These are phyloP conservation scores for Metschnikowia similis DNA, from an alignment of 805 yeast genomes.

Conservation along the genomic window DNA sequence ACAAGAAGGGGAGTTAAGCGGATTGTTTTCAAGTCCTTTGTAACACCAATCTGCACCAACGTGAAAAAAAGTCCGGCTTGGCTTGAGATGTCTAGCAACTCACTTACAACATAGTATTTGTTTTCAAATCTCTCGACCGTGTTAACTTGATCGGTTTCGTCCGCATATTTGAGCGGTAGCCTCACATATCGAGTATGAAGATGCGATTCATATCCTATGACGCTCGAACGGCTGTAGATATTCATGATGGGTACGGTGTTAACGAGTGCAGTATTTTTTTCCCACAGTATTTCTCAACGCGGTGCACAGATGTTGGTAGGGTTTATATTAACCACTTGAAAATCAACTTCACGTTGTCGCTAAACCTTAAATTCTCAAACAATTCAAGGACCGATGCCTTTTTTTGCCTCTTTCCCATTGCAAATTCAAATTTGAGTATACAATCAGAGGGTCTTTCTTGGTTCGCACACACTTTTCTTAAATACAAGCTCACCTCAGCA, in stretches of 20 bases:
- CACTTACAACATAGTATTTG: constrained; percentile 11
- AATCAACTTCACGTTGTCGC: background rate
- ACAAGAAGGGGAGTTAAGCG: constrained; percentile 36
- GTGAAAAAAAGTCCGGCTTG: constrained; percentile 15
- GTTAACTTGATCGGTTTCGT: background rate
- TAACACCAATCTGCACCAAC: constrained; percentile 21
- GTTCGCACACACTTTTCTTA: constrained; percentile 3
- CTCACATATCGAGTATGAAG: constrained; percentile 13
- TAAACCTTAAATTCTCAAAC: background rate
- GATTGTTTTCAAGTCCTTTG: constrained; percentile 29
- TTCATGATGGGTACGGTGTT: constrained; percentile 7
- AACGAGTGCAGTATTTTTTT: constrained; percentile 2
- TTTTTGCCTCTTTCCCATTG: background rate
- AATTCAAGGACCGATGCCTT: too few relatives aligned
- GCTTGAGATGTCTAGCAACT: constrained; percentile 12
- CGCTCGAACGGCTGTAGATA: constrained; percentile 11
- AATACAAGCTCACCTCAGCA: background rate
- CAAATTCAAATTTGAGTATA: background rate
- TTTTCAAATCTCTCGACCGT: constrained; percentile 10
- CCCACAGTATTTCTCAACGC: constrained; percentile 1
- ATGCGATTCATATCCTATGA: constrained; percentile 17
- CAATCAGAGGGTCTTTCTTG: background rate
- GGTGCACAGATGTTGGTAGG: constrained; percentile 5
- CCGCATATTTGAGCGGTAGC: constrained; percentile 15
- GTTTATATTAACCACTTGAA: background rate